Percentiles rank a stretch among this genome's conserved stretches.
These are phyloP conservation scores for Mycena pura DNA, from an alignment of 768 basidiomycete genomes.

Conservation along the genomic window DNA sequence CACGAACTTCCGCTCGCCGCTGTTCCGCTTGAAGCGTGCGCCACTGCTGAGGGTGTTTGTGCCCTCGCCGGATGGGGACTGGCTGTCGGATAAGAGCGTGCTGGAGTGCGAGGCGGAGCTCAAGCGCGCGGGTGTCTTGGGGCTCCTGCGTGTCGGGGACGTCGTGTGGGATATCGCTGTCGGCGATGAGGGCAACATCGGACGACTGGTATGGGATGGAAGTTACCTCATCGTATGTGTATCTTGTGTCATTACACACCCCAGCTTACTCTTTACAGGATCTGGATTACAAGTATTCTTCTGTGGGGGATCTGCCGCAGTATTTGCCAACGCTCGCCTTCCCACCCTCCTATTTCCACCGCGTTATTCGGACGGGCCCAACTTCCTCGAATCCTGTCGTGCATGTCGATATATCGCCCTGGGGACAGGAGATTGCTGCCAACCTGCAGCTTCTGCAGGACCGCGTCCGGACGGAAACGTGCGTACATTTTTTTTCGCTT, in stretches of 20 bases:
- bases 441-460: conserved; percentile 83
- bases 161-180: conserved; percentile 89
- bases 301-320: conserved; percentile 77
- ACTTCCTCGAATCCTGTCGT: conserved; percentile 63
- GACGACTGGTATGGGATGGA: conserved; percentile 89
- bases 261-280: conserved; percentile 56
- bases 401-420: conserved; percentile 77
- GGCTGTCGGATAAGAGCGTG: conserved; percentile 84
- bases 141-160: conserved; percentile 75
- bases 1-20: conserved; percentile 65
- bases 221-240: conserved; percentile 78
- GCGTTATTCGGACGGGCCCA: conserved; percentile 73
- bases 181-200: conserved; percentile 85
- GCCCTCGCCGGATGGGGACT: conserved; percentile 85
- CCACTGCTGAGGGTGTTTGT: conserved; percentile 84
- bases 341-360: conserved; percentile 89
- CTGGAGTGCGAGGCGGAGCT: conserved; percentile 85
- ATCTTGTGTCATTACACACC: conserved; percentile 23
- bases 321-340: conserved; percentile 84
- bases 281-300: conserved; percentile 82
- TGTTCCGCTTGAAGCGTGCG: conserved; percentile 74
- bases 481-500: conserved; percentile 41
- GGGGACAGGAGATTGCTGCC: conserved; percentile 77
- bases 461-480: conserved; percentile 82
- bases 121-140: conserved; percentile 67